Percentiles rank a stretch among this genome's conserved stretches.
phyloP scores from a whole-genome alignment of 2,329 filamentous ascomycete species.

The Lachnellula willkommii region DNA sequence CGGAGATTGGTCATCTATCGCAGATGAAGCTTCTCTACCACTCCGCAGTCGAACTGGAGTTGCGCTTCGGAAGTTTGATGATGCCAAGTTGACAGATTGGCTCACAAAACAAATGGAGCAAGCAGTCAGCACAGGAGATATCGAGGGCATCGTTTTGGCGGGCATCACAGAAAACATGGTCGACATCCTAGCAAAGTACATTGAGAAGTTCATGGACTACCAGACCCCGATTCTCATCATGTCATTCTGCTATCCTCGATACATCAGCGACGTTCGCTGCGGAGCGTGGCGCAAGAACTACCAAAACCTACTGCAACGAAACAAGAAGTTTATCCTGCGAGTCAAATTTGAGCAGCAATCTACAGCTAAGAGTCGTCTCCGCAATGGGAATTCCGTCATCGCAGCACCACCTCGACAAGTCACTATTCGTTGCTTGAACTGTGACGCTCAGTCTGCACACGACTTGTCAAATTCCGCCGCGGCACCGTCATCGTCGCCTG shows the following conservation, averaged over 20 bases:
- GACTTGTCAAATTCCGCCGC: conserved; percentile 26
- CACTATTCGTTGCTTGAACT: conserved; percentile 71
- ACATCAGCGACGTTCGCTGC: conserved; percentile 72
- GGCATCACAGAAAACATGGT: conserved; percentile 69
- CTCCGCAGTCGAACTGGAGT: conserved; percentile 70
- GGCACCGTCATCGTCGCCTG: conserved; percentile 9
- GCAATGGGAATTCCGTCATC: conserved; percentile 57
- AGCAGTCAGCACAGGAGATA: conserved; percentile 60
- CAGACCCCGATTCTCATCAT: conserved; percentile 74
- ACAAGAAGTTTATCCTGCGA: conserved; percentile 68
- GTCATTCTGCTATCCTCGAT: conserved; percentile 67
- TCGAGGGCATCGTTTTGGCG: conserved; percentile 72
- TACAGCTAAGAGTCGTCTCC: conserved; percentile 58
- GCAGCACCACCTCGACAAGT: conserved; percentile 64
- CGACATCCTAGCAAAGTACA: conserved; percentile 70
- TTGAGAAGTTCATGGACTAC: conserved; percentile 69
- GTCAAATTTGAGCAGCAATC: conserved; percentile 54
- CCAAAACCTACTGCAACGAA: conserved; percentile 64
- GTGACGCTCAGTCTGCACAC: conserved; percentile 55
- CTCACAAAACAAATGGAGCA: conserved; percentile 59
- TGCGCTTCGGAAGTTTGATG: conserved; percentile 61
- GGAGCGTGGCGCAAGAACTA: conserved; percentile 68
- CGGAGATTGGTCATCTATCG: conserved; percentile 69
- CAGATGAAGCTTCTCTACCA: conserved; percentile 66
- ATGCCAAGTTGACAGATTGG: conserved; percentile 60